These are phyloP conservation scores for Colletotrichum endophyticum DNA, from an alignment of 2,329 filamentous ascomycete species.

Conservation along the genomic window DNA sequence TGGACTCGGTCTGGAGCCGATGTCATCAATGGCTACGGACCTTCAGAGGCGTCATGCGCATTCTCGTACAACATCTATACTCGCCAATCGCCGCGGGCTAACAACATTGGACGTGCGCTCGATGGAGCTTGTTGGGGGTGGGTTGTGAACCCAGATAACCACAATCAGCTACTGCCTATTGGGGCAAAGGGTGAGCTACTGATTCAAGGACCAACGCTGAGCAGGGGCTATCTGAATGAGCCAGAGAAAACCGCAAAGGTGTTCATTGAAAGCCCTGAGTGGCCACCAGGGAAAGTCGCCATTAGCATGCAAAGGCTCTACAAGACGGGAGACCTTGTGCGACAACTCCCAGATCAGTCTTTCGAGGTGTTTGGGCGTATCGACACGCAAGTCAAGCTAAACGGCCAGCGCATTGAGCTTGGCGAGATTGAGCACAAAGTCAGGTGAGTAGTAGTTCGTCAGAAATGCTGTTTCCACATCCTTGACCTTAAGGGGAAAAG, in stretches of 20 bases:
- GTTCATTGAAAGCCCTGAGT: slow-evolving; percentile 48
- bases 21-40: slow-evolving; percentile 56
- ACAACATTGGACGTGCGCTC: slow-evolving; percentile 51
- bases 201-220: slow-evolving; percentile 60
- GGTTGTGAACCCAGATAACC: slow-evolving; percentile 57
- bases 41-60: slow-evolving; percentile 55
- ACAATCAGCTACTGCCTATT: slow-evolving; percentile 53
- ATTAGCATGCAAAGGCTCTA: slow-evolving; percentile 35
- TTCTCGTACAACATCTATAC: slow-evolving; percentile 35
- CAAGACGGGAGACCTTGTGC: slow-evolving; percentile 47
- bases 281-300: slow-evolving; percentile 24
- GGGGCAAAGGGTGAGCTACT: slow-evolving; percentile 63
- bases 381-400: slow-evolving; percentile 27
- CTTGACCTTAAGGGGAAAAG: background rate
- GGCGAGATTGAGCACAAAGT: slow-evolving; percentile 23
- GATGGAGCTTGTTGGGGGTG: slow-evolving; percentile 48
- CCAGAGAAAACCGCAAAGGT: slow-evolving; percentile 46
- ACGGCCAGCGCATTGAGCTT: slow-evolving; percentile 26
- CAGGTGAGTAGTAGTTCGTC: background rate
- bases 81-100: slow-evolving; percentile 41
- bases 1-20: slow-evolving; percentile 32
- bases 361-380: slow-evolving; percentile 20
- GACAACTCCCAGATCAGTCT: slow-evolving; percentile 10
- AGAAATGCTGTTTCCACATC: background rate
- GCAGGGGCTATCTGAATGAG: slow-evolving; percentile 55